A percentile compares a stretch with the other conserved stretches of the same genome.
Conservation (phyloP, 1,284 basidiomycete species). For the Cutaneotrichosporon sp. region DNA sequence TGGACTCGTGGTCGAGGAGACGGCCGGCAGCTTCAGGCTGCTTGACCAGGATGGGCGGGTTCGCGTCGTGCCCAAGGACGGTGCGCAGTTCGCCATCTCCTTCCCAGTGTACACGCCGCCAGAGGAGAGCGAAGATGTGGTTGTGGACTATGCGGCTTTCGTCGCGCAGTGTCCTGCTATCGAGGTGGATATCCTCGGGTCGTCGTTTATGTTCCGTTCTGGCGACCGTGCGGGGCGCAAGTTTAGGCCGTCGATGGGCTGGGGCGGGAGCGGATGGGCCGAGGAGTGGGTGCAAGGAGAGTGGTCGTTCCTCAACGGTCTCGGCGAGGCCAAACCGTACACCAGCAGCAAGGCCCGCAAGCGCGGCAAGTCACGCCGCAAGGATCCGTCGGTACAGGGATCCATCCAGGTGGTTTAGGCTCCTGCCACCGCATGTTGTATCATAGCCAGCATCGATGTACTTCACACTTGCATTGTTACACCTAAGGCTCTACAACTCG, state of each 20-base stretch:
- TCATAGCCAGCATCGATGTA: background rate
- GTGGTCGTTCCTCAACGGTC: constrained; percentile 25
- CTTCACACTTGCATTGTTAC: background rate
- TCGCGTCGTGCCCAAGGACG: constrained; percentile 53
- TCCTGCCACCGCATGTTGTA: background rate
- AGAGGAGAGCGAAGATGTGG: background rate
- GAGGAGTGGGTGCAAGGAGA: constrained; percentile 46
- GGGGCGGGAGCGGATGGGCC: constrained; percentile 48
- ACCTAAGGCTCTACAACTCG: background rate
- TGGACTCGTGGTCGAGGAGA: constrained; percentile 56
- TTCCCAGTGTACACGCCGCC: constrained; percentile 49
- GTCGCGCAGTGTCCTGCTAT: constrained; percentile 38
- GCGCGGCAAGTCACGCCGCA: constrained; percentile 40
- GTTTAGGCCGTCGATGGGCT: constrained; percentile 49
- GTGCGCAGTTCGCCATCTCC: constrained; percentile 50
- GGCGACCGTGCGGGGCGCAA: constrained; percentile 54
- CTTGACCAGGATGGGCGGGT: constrained; percentile 38
- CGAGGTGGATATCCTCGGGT: constrained; percentile 52
- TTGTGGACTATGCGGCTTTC: constrained; percentile 21
- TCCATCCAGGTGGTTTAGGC: constrained; percentile 28
- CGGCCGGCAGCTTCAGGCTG: constrained; percentile 53
- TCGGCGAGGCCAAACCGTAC: constrained; percentile 11
- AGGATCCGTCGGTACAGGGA: constrained; percentile 46
- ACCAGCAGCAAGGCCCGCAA: constrained; percentile 27
- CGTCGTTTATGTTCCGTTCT: constrained; percentile 51